Evolutionary conservation across 1,284 basidiomycete species (phyloP), one percentile per base, ranked within the genome.

Genomic region (Cutaneotrichosporon cutaneum): DNA sequence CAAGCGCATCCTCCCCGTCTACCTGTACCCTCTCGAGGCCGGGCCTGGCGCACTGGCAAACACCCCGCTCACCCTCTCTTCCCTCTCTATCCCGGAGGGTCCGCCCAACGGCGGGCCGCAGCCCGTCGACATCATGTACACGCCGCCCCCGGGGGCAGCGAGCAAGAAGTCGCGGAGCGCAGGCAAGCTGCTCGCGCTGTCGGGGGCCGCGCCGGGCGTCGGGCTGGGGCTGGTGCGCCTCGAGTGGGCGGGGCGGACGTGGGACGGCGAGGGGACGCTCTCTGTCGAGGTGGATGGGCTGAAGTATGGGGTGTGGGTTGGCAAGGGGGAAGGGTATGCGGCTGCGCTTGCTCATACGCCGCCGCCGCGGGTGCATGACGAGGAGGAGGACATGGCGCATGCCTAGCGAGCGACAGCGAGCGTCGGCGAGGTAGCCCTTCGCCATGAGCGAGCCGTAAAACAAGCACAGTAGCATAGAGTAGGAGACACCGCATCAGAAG

Each of bases 1-100:
- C 61, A 99, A 99, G 79, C 87, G 96, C 21, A 89, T 95, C 52
- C 81, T 95, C 9, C 94, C 94, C 3, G 85, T 97, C 1, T 73
- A 82, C 33, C 62, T 77, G 5, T 63, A 54, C 35, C 21, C 26
- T 4, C 48, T 51, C 26, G 24, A 21, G 8, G 8, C 6, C 27
- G 48, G 48, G 13, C 48, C 48, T 32, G 48, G 48, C 4, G 26
- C 6, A n/a, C n/a, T n/a, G n/a, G n/a, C n/a, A n/a, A n/a, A n/a
- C n/a, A n/a, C n/a, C n/a, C n/a, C n/a, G 18, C 48, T 51, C 48
- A 27, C 48, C 7, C 18, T 9, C 26, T 51, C 48, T 3, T 14
- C 48, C 27, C 48, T 27, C 27, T 51, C 27, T 6, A 11, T 50
- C n/a, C n/a, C n/a, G n/a, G n/a, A n/a, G 26, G 22, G 13, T 11